phyloP scores from a whole-genome alignment of 2,329 filamentous ascomycete species.

The Colletotrichum sp. region DNA sequence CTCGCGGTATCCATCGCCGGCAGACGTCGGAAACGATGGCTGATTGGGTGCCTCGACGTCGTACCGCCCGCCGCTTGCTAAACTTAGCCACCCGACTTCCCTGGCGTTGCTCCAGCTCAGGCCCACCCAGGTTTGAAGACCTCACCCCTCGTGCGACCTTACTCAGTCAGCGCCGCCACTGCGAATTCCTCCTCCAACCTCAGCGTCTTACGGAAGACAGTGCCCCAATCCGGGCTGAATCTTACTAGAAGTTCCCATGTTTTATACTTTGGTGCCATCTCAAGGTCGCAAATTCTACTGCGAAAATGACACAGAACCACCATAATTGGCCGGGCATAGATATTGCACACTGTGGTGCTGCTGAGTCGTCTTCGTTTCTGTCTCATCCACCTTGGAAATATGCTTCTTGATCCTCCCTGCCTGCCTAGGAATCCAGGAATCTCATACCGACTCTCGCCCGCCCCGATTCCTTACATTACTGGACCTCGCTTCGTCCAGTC shows the following conservation, averaged over 20 bases:
- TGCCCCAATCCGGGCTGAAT: neutral
- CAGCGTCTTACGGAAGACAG: neutral
- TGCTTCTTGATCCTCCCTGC: neutral
- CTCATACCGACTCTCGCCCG: neutral
- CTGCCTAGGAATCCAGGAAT: neutral
- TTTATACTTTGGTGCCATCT: neutral
- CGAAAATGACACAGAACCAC: neutral
- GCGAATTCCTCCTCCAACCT: neutral
- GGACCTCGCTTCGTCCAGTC: neutral
- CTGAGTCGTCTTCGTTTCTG: neutral
- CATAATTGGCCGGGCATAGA: neutral
- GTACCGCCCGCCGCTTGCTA: neutral
- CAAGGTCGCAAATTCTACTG: neutral
- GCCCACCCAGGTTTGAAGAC: neutral
- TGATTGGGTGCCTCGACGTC: neutral
- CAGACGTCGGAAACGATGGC: neutral
- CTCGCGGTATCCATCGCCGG: neutral
- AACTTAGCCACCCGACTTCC: slow-evolving; percentile 12
- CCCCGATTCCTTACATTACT: neutral
- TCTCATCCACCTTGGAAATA: neutral
- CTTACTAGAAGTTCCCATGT: neutral
- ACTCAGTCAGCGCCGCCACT: neutral
- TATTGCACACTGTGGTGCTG: neutral
- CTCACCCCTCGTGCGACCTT: neutral
- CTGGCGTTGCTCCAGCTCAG: neutral